Evolutionary conservation across 768 basidiomycete genomes (phyloP).

Genomic region (Termitomyces sp.): DNA sequence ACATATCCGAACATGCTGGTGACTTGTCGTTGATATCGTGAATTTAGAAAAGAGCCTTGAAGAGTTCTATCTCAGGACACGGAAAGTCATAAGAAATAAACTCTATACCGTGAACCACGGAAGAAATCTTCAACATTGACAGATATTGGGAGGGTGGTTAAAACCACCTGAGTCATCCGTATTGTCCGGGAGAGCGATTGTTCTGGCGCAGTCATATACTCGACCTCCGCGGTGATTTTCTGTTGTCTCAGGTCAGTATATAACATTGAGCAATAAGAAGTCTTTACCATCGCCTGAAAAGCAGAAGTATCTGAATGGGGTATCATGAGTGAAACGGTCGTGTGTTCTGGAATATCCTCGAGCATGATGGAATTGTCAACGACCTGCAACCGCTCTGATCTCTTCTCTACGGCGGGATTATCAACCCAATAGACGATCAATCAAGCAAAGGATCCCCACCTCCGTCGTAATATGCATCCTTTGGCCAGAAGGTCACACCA

Average conservation of each 20-base stretch:
- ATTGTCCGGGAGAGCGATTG: conserved; percentile 49
- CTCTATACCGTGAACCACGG: conserved; percentile 67
- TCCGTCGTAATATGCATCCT: conserved; percentile 35
- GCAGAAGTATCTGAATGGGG: conserved; percentile 67
- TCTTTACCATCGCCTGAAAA: conserved; percentile 53
- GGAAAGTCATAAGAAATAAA: neutral
- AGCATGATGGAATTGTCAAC: conserved; percentile 42
- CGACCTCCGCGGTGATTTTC: conserved; percentile 66
- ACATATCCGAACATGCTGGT: conserved; percentile 73
- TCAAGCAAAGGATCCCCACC: conserved; percentile 17
- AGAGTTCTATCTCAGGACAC: neutral
- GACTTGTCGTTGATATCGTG: conserved; percentile 76
- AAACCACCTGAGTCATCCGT: conserved; percentile 47
- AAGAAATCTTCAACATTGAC: conserved; percentile 98
- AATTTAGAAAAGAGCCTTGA: conserved; percentile 85
- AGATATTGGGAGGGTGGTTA: conserved; percentile 74
- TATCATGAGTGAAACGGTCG: conserved; percentile 42
- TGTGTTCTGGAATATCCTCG: conserved; percentile 40
- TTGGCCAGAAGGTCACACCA: conserved; percentile 45
- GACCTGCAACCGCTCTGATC: conserved; percentile 24
- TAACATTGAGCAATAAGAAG: neutral
- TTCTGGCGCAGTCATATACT: conserved; percentile 59
- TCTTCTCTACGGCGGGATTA: conserved; percentile 8
- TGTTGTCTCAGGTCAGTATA: conserved; percentile 18
- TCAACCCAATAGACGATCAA: neutral